A percentile compares a stretch with the other conserved stretches of the same genome.
These are phyloP conservation scores for Linnemannia elongata DNA, from an alignment of 192 early-diverging fungal genomes.

Conservation along the genomic window DNA sequence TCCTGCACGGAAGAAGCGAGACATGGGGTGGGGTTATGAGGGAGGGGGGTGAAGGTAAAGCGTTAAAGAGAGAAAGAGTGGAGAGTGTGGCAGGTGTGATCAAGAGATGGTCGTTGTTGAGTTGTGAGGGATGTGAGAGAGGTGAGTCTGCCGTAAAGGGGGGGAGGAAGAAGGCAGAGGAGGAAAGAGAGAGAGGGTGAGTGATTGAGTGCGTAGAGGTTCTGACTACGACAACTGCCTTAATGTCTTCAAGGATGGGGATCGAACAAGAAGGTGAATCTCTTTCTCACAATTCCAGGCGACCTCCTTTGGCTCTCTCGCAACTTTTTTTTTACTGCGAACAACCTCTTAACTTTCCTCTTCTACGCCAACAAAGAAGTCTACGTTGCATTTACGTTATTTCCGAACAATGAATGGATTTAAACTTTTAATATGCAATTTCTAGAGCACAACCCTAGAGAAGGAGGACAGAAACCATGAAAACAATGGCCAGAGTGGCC, in stretches of 20 bases:
- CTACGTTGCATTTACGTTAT: background rate
- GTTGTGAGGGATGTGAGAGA: background rate
- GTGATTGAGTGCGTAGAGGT: background rate
- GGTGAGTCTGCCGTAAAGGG: background rate
- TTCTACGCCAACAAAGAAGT: background rate
- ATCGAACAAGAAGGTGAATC: background rate
- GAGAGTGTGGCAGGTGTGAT: background rate
- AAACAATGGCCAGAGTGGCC: background rate
- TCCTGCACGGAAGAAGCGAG: slow-evolving; percentile 86
- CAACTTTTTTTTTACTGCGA: background rate
- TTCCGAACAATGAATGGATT: background rate
- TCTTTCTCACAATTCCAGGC: background rate
- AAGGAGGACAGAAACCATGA: background rate
- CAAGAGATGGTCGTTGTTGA: background rate
- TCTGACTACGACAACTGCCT: slow-evolving; percentile 5
- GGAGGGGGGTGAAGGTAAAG: background rate
- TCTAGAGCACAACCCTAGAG: background rate
- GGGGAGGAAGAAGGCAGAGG: background rate
- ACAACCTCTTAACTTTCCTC: too few species aligned
- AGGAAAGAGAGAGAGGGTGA: background rate
- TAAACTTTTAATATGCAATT: background rate
- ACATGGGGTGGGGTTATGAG: slow-evolving; percentile 61
- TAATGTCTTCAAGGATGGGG: slow-evolving; percentile 13
- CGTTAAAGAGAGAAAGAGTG: background rate
- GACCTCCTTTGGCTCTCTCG: background rate